Evolutionary conservation across 345 rosid species (phyloP).

Genomic region (Aegle marmelos): DNA sequence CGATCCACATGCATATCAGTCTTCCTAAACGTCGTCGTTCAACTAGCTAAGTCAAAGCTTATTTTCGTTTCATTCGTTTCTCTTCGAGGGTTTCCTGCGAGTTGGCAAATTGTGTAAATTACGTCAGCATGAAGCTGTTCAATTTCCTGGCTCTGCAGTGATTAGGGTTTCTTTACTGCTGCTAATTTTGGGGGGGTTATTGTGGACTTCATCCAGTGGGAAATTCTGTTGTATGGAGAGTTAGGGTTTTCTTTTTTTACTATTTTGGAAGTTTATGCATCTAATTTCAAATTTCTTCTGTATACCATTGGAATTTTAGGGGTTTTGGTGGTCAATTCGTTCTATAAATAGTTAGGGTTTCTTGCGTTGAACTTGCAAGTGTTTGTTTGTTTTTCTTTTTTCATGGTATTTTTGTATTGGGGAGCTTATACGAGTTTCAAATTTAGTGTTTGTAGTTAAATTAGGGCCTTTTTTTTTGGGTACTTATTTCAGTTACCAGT

Average conservation of each 20-base stretch:
- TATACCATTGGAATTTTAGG: slow-evolving; percentile 8
- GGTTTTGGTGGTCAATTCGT: not conserved
- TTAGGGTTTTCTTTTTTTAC: slow-evolving; percentile 5
- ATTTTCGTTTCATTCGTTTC: not conserved
- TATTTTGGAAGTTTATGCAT: not conserved
- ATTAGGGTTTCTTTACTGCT: slow-evolving; percentile 14
- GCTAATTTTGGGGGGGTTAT: slow-evolving; percentile 5
- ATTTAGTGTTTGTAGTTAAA: not conserved
- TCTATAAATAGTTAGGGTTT: slow-evolving; percentile 11
- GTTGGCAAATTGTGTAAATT: slow-evolving; percentile 7
- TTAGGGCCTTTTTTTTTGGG: not conserved
- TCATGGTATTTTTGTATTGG: not conserved
- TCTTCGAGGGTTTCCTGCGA: slow-evolving; percentile 12
- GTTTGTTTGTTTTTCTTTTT: not conserved
- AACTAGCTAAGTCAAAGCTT: not conserved
- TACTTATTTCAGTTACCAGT: not conserved
- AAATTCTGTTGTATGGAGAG: not conserved
- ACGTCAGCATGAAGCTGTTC: slow-evolving; percentile 15
- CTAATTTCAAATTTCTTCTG: not conserved
- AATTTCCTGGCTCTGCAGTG: slow-evolving; percentile 3
- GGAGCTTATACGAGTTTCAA: not conserved
- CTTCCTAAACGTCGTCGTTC: not conserved
- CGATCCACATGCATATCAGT: not conserved
- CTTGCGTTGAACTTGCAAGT: not conserved
- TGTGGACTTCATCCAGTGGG: not conserved